Evolutionary conservation across 305 asterid genomes (phyloP).

Genomic region (Fraxinus albicans): DNA sequence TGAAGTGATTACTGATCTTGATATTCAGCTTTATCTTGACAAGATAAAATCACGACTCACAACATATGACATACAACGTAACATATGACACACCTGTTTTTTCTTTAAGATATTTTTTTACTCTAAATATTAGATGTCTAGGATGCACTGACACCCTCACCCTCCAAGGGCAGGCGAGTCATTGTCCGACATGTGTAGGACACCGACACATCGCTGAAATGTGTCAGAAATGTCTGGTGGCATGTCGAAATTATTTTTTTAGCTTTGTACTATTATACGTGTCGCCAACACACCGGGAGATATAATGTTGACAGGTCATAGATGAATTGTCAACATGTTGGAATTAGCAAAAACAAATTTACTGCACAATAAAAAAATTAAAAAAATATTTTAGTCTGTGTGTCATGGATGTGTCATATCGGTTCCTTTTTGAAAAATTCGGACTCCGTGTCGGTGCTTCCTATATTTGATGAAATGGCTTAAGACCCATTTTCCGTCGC

Average conservation of each 20-base stretch:
- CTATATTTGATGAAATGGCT: not conserved
- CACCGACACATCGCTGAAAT: not conserved
- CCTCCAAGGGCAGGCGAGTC: not conserved
- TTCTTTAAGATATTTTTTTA: not conserved
- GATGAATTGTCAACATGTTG: not conserved
- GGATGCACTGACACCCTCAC: not conserved
- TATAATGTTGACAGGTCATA: not conserved
- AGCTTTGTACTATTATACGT: not conserved
- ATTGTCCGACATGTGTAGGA: not conserved
- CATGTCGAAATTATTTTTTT: not conserved
- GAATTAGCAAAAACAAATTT: not conserved
- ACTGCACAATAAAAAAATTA: not conserved
- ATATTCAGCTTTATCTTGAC: not conserved
- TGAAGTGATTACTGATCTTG: not conserved
- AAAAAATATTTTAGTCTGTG: not conserved
- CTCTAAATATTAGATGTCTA: not conserved
- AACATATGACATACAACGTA: not conserved
- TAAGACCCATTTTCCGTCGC: not conserved
- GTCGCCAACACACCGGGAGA: not conserved
- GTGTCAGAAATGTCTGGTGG: not conserved
- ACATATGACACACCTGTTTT: not conserved
- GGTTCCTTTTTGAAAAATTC: not conserved
- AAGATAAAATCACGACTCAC: not conserved
- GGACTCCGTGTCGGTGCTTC: not conserved
- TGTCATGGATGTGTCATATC: not conserved